Evolutionary conservation across 345 rosid species (phyloP), one percentile per base, ranked within the genome.

Genomic region (Kandelia obovata): DNA sequence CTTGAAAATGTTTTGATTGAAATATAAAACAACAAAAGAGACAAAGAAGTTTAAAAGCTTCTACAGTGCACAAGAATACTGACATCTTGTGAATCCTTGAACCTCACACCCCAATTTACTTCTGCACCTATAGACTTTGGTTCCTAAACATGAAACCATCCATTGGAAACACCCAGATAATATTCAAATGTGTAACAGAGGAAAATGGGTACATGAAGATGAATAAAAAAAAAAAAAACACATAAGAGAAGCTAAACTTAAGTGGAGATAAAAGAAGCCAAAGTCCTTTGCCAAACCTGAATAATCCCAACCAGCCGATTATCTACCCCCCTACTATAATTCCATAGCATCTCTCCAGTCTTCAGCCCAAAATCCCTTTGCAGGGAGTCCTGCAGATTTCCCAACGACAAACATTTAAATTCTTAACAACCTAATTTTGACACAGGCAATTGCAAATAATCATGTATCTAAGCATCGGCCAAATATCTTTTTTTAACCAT

Each of bases 291-390:
- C 56, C 84, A 73, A 57, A 92, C 98, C 96, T 87, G 91, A 76
- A 88, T 86, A 53, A 80, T 64, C 56, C 87, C 92, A 66, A 94
- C 97, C 66, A 80, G 73, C 64, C 92, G 89, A 77, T 80, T 84
- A 79, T 91, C 97, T 49, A 89, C 61, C 73, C 98, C 98, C 84
- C 97, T 86, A 67, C 97, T 81, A 78, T 88, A 88, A 71, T 86
- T 91, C 97, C 97, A 94, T 56, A 94, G 81, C 97, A 94, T 94
- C 78, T 94, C 98, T 62, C 98, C 97, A 56, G 96, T 94, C 87
- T 89, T 94, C 58, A 53, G 58, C 75, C 98, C 98, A 71, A 87
- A 94, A 71, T 88, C 95, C 78, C 82, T 94, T 72, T 85, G 95
- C 71, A 94, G 92, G 68, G 84, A 69, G 23, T 85, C 92, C 98